phyloP scores from a whole-genome alignment of 139 green algal species.

The Tetratostichococcus sp. region DNA sequence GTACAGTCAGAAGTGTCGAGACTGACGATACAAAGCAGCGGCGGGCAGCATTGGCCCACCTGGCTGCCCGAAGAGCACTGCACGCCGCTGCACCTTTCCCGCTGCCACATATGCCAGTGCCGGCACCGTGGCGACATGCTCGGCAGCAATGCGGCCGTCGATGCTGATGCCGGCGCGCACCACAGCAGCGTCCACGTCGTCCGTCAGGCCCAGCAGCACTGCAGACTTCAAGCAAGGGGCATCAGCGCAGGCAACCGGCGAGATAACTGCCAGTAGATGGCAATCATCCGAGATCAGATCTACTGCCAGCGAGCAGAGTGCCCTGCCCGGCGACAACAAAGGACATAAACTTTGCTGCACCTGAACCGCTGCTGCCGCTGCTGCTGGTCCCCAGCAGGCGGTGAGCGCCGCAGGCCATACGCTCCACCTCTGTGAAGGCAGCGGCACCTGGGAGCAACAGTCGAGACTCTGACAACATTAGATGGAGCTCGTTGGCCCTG shows the following conservation, averaged over 20 bases:
- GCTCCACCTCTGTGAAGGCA: background rate
- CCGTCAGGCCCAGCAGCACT: slow-evolving; percentile 2
- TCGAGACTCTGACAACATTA: too few relatives aligned
- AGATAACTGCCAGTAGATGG: too few relatives aligned
- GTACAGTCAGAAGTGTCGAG: too few relatives aligned
- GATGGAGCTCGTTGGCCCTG: too few relatives aligned
- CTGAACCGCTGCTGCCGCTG: background rate
- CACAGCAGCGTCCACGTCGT: slow-evolving; percentile 6
- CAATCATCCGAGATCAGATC: too few relatives aligned
- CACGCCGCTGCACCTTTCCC: background rate
- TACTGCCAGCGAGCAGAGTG: too few relatives aligned
- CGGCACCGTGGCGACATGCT: background rate
- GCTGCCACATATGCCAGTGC: slow-evolving; percentile 6
- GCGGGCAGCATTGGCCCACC: too few relatives aligned
- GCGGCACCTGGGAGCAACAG: too few relatives aligned
- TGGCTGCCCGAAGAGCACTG: slow-evolving; percentile 2
- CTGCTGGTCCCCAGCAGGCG: background rate
- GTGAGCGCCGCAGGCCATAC: background rate
- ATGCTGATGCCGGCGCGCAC: background rate
- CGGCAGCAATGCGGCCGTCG: background rate
- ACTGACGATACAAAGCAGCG: too few relatives aligned
- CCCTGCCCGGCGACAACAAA: too few relatives aligned
- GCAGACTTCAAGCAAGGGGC: background rate
- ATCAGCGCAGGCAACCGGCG: background rate
- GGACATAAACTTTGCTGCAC: too few relatives aligned